phyloP scores from a whole-genome alignment of 108 stramenopile genomes.

The Skeletonema grethae region DNA sequence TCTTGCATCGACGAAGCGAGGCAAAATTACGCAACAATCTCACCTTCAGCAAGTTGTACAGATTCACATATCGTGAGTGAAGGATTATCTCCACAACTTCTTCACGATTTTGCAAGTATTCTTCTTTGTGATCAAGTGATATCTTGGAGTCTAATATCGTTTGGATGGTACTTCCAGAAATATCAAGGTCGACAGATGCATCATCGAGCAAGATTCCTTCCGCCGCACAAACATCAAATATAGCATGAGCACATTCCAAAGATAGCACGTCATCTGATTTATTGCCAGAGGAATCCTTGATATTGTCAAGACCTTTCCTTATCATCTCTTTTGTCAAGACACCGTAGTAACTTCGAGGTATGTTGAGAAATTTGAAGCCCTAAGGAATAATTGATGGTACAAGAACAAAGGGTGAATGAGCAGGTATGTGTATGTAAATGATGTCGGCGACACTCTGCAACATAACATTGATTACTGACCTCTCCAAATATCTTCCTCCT shows the following conservation, averaged over 20 bases:
- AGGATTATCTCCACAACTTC: constrained; percentile 59
- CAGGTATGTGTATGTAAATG: not conserved
- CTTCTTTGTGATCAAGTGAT: constrained; percentile 19
- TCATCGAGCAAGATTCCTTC: constrained; percentile 48
- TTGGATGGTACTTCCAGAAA: constrained; percentile 31
- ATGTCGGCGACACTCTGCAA: not conserved
- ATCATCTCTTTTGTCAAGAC: constrained; percentile 56
- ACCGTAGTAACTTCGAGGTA: constrained; percentile 89
- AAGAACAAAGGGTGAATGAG: not conserved
- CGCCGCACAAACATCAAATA: constrained; percentile 50
- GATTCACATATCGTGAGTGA: constrained; percentile 75
- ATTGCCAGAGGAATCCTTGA: not conserved
- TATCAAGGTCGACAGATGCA: constrained; percentile 69
- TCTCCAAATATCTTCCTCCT: constrained; percentile 71
- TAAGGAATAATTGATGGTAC: constrained; percentile 2
- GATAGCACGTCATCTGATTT: constrained; percentile 33
- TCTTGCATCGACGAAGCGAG: not conserved
- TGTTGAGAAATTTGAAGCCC: constrained; percentile 85
- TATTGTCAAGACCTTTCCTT: constrained; percentile 6
- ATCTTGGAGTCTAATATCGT: constrained; percentile 34
- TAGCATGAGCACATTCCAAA: constrained; percentile 38
- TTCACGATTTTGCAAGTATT: constrained; percentile 41
- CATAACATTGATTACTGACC: constrained; percentile 21
- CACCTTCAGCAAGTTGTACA: constrained; percentile 70
- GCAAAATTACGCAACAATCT: not conserved